Percentiles rank a stretch among this genome's conserved stretches.
Evolutionary conservation across 1,284 basidiomycete genomes (phyloP).

Genomic region (Naganishia albida): DNA sequence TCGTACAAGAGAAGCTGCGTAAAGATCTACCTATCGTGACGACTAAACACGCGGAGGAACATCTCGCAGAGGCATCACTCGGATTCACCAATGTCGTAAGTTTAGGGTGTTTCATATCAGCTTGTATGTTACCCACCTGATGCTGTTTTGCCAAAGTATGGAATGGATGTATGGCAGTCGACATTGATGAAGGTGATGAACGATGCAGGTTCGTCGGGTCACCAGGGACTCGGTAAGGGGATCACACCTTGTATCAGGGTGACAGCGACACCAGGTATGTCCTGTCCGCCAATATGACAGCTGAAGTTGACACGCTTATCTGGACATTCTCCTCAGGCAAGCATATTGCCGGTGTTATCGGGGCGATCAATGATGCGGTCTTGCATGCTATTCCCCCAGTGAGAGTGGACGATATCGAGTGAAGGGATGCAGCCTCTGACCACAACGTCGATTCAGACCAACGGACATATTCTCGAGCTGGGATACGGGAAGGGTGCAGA

Average conservation of each 20-base stretch:
- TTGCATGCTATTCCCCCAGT: constrained; percentile 39
- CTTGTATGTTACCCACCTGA: neutral
- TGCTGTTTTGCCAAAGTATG: constrained; percentile 11
- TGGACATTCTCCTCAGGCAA: constrained; percentile 31
- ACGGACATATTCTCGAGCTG: constrained; percentile 38
- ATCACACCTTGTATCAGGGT: constrained; percentile 31
- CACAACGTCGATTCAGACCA: constrained; percentile 19
- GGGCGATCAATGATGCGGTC: constrained; percentile 37
- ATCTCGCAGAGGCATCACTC: constrained; percentile 23
- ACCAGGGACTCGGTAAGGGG: neutral
- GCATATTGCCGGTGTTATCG: constrained; percentile 38
- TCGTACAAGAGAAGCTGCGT: constrained; percentile 33
- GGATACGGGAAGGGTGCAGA: constrained; percentile 30
- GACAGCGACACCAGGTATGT: constrained; percentile 36
- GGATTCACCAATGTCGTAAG: constrained; percentile 37
- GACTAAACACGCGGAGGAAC: constrained; percentile 34
- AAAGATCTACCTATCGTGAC: constrained; percentile 34
- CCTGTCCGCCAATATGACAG: too few relatives aligned
- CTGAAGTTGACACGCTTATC: neutral
- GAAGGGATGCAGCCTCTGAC: neutral
- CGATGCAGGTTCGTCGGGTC: neutral
- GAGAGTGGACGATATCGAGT: neutral
- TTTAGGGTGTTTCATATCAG: constrained; percentile 7
- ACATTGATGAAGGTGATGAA: constrained; percentile 26
- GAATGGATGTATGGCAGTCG: constrained; percentile 32